Evolutionary conservation across 2,329 filamentous ascomycete genomes (phyloP), one percentile per base, ranked within the genome.

Genomic region (Exophiala xenobiotica): DNA sequence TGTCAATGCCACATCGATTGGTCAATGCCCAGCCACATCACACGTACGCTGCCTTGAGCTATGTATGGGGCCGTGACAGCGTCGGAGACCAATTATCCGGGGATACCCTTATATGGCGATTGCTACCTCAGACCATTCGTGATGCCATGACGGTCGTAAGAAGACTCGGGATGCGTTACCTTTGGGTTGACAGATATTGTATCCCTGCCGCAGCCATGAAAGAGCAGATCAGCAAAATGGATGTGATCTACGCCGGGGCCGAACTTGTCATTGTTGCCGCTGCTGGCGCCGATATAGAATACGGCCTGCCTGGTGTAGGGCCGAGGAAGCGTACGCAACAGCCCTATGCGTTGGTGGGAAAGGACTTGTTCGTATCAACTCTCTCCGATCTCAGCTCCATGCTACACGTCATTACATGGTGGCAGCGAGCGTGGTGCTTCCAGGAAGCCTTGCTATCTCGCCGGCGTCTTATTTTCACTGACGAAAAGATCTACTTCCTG

Each of bases 351-450:
- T 14, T 19, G 2, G n/a, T 46, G 6, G 44, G 44, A 31, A 46
- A 46, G 19, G 44, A 46, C 31, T 9, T 38, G 11, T 46, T 37
- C 31, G 44, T 18, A 9, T 46, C 44, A n/a, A 46, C 44, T 24
- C 44, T 46, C 7, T 16, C 27, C 3, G 52, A 50, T 26, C 27
- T 58, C 26, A 49, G 46, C 26, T 38, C 54, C 11, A 53, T 55
- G 43, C 42, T 56, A 12, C 64, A 65, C 5, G 56, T 39, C 18
- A 53, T 49, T 22, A 42, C 54, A 35, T 70, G 68, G 65, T 66
- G 65, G 41, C 59, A 53, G 1, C 60, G 70, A 33, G 67, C 64
- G 1, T 71, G 69, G 69, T 70, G 67, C 1, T 69, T 68, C 38
- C 68, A 71, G 57, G 68, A 71, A 53, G 55, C 64, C n/a, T 49